phyloP scores from a whole-genome alignment of 495 filamentous ascomycete species.

The Penicillium soppii region DNA sequence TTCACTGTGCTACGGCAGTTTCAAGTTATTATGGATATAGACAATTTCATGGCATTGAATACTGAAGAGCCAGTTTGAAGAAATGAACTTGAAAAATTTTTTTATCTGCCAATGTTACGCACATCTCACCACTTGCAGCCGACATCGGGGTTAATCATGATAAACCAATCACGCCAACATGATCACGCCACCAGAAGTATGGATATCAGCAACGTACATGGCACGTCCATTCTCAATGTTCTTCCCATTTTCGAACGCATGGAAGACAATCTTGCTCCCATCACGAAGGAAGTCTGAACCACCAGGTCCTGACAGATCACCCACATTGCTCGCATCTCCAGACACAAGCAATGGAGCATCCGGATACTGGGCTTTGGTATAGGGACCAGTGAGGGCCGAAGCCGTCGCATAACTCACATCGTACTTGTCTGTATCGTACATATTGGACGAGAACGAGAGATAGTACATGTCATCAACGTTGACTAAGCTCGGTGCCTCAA shows the following conservation, averaged over 20 bases:
- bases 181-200: slow-evolving; percentile 9
- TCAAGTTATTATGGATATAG: background rate
- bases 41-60: too few species aligned
- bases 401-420: slow-evolving; percentile 54
- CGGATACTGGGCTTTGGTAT: slow-evolving; percentile 31
- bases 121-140: background rate
- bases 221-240: slow-evolving; percentile 17
- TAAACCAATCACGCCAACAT: slow-evolving; percentile 6
- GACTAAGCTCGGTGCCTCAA: slow-evolving; percentile 56
- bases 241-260: slow-evolving; percentile 30
- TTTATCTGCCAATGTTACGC: background rate
- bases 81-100: too few species aligned
- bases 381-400: slow-evolving; percentile 41
- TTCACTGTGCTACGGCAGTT: background rate
- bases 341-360: slow-evolving; percentile 37
- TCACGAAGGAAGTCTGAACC: slow-evolving; percentile 42
- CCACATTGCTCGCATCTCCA: slow-evolving; percentile 32
- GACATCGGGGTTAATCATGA: background rate
- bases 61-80: too few species aligned
- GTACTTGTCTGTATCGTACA: slow-evolving; percentile 47
- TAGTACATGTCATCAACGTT: slow-evolving; percentile 49
- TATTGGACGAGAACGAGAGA: slow-evolving; percentile 57
- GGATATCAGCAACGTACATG: slow-evolving; percentile 19
- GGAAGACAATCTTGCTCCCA: slow-evolving; percentile 45
- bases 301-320: slow-evolving; percentile 45